Conservation (phyloP, 257 asterid species). For the Asclepias syriaca region DNA sequence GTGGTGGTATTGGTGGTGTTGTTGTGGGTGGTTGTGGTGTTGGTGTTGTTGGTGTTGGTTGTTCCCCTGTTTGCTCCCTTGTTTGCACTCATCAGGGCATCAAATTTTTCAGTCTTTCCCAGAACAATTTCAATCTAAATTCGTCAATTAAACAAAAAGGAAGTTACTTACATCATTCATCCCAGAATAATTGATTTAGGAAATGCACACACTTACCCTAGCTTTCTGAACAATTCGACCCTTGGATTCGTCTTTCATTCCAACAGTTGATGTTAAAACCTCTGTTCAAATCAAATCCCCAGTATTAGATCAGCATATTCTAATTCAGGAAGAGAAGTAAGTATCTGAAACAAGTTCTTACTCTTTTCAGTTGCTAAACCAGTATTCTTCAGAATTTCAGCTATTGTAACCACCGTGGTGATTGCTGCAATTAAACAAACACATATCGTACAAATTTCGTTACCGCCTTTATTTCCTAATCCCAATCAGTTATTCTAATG, state of each 20-base stretch:
- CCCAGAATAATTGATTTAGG: not conserved
- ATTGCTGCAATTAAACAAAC: slow-evolving; percentile 40
- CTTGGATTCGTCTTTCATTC: slow-evolving; percentile 73
- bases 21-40: no score
- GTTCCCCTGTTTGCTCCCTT: slow-evolving; percentile 23
- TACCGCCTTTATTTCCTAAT: no score
- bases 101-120: slow-evolving; percentile 79
- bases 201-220: slow-evolving; percentile 37
- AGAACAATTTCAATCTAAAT: slow-evolving; percentile 58
- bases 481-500: no score
- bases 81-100: slow-evolving; percentile 44
- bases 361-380: slow-evolving; percentile 85
- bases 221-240: slow-evolving; percentile 86
- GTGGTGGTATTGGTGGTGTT: no score
- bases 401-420: slow-evolving; percentile 85
- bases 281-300: slow-evolving; percentile 34
- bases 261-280: slow-evolving; percentile 75
- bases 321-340: no score
- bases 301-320: not conserved
- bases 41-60: slow-evolving; percentile 1
- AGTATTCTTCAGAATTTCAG: slow-evolving; percentile 83
- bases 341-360: slow-evolving; percentile 20
- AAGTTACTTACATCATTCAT: not conserved
- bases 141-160: no score
- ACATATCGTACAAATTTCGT: not conserved